These are phyloP conservation scores for Microsporum audouinii DNA, from an alignment of 2,329 filamentous ascomycete genomes.

Conservation along the genomic window DNA sequence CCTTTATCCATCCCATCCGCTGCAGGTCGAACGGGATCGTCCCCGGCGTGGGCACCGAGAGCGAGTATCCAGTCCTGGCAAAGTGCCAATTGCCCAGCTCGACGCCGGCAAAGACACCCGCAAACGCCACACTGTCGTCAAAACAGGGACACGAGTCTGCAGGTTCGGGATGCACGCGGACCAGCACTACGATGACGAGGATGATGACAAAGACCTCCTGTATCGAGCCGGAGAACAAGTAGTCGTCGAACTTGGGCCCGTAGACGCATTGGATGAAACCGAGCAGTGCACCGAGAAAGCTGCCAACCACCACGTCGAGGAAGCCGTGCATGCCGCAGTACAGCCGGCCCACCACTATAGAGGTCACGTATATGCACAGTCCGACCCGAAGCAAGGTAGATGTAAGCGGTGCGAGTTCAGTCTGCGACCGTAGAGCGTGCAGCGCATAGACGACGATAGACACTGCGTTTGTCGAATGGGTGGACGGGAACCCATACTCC, in stretches of 20 bases:
- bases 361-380: constrained; percentile 74
- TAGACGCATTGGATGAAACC: constrained; percentile 45
- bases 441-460: constrained; percentile 82
- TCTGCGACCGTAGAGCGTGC: constrained; percentile 54
- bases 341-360: constrained; percentile 79
- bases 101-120: constrained; percentile 75
- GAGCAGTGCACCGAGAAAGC: constrained; percentile 58
- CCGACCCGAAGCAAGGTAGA: constrained; percentile 54
- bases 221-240: constrained; percentile 55
- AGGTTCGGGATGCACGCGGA: constrained; percentile 87
- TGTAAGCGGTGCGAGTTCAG: constrained; percentile 48
- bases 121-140: constrained; percentile 89
- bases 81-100: constrained; percentile 79
- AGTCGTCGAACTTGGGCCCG: constrained; percentile 54
- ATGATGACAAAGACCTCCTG: constrained; percentile 53
- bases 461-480: constrained; percentile 92
- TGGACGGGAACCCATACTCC: constrained; percentile 95
- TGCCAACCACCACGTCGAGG: constrained; percentile 75
- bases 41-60: constrained; percentile 44
- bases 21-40: constrained; percentile 55
- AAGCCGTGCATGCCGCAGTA: constrained; percentile 99
- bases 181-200: constrained; percentile 58
- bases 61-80: constrained; percentile 45
- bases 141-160: constrained; percentile 96
- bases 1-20: constrained; percentile 53